Evolutionary conservation across 768 basidiomycete genomes (phyloP).

Genomic region (Phallus indusiatus): DNA sequence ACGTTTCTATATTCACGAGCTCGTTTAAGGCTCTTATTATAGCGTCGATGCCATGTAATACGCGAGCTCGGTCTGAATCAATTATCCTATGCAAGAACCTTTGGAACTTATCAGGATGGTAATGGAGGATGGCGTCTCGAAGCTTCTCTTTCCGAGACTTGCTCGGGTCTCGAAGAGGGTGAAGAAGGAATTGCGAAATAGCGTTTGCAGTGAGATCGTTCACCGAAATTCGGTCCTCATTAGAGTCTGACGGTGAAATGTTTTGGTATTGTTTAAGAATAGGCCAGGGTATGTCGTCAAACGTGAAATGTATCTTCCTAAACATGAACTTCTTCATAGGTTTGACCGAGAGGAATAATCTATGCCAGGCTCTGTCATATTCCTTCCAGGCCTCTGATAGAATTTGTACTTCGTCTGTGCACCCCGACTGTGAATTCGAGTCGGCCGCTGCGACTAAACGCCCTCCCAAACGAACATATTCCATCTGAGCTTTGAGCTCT

Average conservation of each 20-base stretch:
- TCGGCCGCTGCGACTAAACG: slow-evolving; percentile 32
- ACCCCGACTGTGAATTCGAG: slow-evolving; percentile 36
- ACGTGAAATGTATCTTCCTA: slow-evolving; percentile 25
- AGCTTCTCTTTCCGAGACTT: background rate
- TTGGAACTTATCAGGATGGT: background rate
- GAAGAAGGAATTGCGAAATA: slow-evolving; percentile 44
- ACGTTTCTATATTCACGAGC: background rate
- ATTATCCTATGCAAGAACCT: background rate
- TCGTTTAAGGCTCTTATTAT: background rate
- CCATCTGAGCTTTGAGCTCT: slow-evolving; percentile 40
- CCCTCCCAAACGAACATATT: slow-evolving; percentile 55
- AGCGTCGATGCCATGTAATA: background rate
- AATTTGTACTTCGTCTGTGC: slow-evolving; percentile 33
- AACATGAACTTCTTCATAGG: slow-evolving; percentile 21
- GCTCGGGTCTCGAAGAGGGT: slow-evolving; percentile 23
- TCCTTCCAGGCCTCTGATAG: slow-evolving; percentile 36
- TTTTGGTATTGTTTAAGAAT: slow-evolving; percentile 16
- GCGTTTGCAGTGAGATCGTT: slow-evolving; percentile 25
- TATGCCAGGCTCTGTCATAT: slow-evolving; percentile 46
- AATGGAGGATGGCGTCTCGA: background rate
- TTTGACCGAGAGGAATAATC: slow-evolving; percentile 2
- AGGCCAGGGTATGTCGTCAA: slow-evolving; percentile 60
- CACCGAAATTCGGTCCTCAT: slow-evolving; percentile 16
- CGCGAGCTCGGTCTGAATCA: background rate
- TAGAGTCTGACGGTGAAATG: background rate